Percentiles rank a stretch among this genome's conserved stretches.
Evolutionary conservation across 495 filamentous ascomycete species (phyloP).

Genomic region (Podospora bellae-mahoneyi): DNA sequence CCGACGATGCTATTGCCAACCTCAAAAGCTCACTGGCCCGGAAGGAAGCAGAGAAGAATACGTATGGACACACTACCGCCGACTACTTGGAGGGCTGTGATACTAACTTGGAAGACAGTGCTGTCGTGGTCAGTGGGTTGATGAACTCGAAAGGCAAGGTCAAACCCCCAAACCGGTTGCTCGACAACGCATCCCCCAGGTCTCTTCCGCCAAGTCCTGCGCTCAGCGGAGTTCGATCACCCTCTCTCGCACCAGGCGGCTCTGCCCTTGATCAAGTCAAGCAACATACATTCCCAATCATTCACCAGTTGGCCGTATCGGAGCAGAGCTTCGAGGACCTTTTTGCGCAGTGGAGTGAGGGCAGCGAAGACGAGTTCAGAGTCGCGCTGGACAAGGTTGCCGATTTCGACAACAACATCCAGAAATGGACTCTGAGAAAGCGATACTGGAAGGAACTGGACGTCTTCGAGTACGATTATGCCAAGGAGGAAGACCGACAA

Average conservation of each 20-base stretch:
- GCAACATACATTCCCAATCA: conserved; percentile 58
- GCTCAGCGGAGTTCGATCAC: conserved; percentile 49
- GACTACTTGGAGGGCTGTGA: not conserved
- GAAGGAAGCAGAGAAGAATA: conserved; percentile 44
- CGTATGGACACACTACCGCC: conserved; percentile 44
- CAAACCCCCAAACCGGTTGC: conserved; percentile 31
- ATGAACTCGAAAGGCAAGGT: conserved; percentile 32
- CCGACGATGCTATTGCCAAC: conserved; percentile 28
- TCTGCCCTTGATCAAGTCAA: conserved; percentile 51
- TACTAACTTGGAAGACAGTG: conserved; percentile 32
- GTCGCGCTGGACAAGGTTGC: conserved; percentile 58
- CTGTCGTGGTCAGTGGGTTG: conserved; percentile 33
- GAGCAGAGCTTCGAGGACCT: conserved; percentile 59
- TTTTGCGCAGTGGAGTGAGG: conserved; percentile 50
- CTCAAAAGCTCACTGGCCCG: conserved; percentile 40
- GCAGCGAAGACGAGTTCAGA: conserved; percentile 53
- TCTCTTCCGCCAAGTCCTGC: conserved; percentile 65
- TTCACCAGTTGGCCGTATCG: conserved; percentile 68
- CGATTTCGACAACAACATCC: conserved; percentile 49
- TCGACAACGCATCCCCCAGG: conserved; percentile 48
- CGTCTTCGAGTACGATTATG: conserved; percentile 73
- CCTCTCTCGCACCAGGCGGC: conserved; percentile 51
- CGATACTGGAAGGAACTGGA: conserved; percentile 78
- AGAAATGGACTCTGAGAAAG: conserved; percentile 67
- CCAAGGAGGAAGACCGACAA: conserved; percentile 63